Evolutionary conservation across 129 eudicot genomes (phyloP), one percentile per base, ranked within the genome.

Genomic region (Cynara cardunculus): DNA sequence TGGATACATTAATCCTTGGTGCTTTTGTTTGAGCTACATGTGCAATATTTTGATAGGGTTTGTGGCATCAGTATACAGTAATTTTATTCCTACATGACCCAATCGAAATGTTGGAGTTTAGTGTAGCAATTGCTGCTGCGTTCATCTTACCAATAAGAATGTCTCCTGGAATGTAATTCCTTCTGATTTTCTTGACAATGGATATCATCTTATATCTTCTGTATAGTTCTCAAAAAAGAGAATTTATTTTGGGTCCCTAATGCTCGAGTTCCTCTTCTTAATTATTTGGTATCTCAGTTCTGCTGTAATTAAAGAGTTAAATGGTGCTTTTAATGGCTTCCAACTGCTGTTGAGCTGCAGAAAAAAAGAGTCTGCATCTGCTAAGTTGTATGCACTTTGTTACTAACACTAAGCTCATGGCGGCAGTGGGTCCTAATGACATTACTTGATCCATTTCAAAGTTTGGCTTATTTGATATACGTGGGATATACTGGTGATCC

Each of bases 391-490:
- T 70, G 73, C 71, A 61, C 27, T 64, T 5, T 49, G 59, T 26
- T 72, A 34, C 71, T 81, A 53, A 30, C 18, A 46, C 11, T 10
- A 41, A 72, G 32, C 22, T 61, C 75, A 74, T 79, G 73, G 71
- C 83, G 84, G 85, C 90, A 95, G 99, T 95, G 97, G 99, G 86
- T 84, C 77, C 88, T 95, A 72, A 92, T 95, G 97, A 95, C 99
- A 49, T 82, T 86, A 39, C 86, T 92, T 81, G 96, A 90, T 72
- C 97, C 99, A 72, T 78, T 86, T 76, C 86, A 87, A 77, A 94
- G 96, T 89, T 73, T 90, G 81, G 96, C 93, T 70, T 89, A 94
- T 86, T 83, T 94, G 88, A 89, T 82, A 73, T 94, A 94, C 86
- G 59, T 94, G 74, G 97, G 97, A 71, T 92, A 91, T 82, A 80